A percentile compares a stretch with the other conserved stretches of the same genome.
phyloP scores from a whole-genome alignment of 306 rosid genomes.

The Pyrus communis region DNA sequence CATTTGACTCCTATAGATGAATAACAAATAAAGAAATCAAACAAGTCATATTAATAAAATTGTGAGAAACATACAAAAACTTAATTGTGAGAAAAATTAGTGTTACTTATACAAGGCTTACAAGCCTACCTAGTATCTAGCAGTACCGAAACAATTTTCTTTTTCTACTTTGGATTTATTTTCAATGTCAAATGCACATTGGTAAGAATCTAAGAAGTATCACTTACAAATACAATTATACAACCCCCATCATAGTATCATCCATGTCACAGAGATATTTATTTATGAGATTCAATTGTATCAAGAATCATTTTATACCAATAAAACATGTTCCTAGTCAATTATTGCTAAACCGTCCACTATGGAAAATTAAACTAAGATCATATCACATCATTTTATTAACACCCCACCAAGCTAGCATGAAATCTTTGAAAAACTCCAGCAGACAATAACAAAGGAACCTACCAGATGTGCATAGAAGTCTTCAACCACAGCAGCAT shows the following conservation, averaged over 20 bases:
- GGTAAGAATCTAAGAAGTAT: not conserved
- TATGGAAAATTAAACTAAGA: not conserved
- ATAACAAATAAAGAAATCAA: not conserved
- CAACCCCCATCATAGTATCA: not conserved
- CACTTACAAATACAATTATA: not conserved
- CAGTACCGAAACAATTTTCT: not conserved
- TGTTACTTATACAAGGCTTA: too few species aligned
- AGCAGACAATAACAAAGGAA: slow-evolving; percentile 2
- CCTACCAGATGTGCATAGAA: slow-evolving; percentile 84
- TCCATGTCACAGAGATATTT: not conserved
- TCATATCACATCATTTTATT: slow-evolving; percentile 9
- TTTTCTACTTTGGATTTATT: not conserved
- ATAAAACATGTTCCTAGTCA: not conserved
- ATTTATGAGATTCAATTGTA: not conserved
- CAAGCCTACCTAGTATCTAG: not conserved
- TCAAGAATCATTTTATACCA: not conserved
- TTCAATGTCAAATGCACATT: not conserved
- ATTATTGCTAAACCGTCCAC: not conserved
- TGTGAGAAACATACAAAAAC: not conserved
- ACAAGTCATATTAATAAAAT: not conserved
- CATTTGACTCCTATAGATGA: not conserved
- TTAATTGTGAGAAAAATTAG: not conserved
- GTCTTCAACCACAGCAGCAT: slow-evolving; percentile 79
- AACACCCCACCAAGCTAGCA: not conserved
- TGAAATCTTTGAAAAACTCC: slow-evolving; percentile 7